phyloP scores from a whole-genome alignment of 352 stramenopile species.

The Phytophthora agathidicida region DNA sequence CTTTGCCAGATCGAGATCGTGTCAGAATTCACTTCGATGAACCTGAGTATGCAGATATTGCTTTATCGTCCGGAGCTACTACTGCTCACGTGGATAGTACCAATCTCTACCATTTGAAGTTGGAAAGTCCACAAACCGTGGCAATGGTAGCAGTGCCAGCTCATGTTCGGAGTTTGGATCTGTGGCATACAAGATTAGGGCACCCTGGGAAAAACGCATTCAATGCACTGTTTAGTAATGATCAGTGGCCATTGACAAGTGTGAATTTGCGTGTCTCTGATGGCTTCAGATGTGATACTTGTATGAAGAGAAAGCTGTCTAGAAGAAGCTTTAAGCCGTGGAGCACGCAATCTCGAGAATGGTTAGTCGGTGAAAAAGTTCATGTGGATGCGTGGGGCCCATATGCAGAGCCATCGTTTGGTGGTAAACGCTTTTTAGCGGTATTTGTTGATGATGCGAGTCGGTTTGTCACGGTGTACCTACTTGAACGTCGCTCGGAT shows the following conservation, averaged over 20 bases:
- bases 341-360: not conserved
- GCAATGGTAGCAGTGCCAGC: not conserved
- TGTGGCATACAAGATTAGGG: conserved; percentile 1
- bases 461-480: conserved; percentile 12
- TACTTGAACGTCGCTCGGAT: conserved; percentile 18
- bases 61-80: not conserved
- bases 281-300: conserved; percentile 4
- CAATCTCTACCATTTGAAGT: not conserved
- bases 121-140: not conserved
- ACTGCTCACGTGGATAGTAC: not conserved
- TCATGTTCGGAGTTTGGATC: not conserved
- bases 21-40: conserved; percentile 8
- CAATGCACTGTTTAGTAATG: conserved; percentile 6
- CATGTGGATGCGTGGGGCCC: conserved; percentile 5
- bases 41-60: not conserved
- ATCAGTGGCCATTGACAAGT: not conserved
- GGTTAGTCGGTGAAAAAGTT: conserved; percentile 1
- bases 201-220: conserved; percentile 1
- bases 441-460: conserved; percentile 23
- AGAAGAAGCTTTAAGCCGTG: conserved; percentile 1
- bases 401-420: not conserved
- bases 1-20: not conserved
- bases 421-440: not conserved
- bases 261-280: not conserved
- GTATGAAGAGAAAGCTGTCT: conserved; percentile 1